phyloP scores from a whole-genome alignment of 2,329 filamentous ascomycete genomes.

The Mycosphaerella sp. region DNA sequence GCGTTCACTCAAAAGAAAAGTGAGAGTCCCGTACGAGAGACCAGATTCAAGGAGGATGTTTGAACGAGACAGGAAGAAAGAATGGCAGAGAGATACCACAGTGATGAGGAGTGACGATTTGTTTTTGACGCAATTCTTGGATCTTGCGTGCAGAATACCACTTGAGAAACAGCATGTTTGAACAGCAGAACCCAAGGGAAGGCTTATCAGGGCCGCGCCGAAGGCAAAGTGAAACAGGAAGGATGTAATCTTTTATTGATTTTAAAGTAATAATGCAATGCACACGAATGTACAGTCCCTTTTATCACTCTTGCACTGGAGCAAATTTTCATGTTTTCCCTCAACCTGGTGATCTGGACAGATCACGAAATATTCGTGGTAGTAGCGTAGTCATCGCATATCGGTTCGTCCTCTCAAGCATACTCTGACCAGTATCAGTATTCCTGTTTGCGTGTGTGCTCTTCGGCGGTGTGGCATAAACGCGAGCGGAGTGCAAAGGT shows the following conservation, averaged over 20 bases:
- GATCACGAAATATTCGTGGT: background rate
- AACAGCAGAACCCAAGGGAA: background rate
- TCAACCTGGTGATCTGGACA: background rate
- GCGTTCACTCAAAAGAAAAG: slow-evolving; percentile 35
- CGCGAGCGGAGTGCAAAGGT: background rate
- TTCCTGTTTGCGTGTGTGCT: background rate
- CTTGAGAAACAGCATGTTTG: background rate
- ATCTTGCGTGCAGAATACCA: slow-evolving; percentile 6
- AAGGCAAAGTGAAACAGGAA: background rate
- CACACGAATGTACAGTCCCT: background rate
- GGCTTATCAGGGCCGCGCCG: background rate
- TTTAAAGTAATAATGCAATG: background rate
- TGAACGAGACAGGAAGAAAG: slow-evolving; percentile 20
- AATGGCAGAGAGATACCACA: background rate
- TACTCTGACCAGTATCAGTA: background rate
- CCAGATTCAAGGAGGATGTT: slow-evolving; percentile 55
- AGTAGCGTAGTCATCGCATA: background rate
- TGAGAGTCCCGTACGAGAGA: slow-evolving; percentile 45
- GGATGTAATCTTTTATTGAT: background rate
- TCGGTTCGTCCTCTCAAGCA: background rate
- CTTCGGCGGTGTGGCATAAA: background rate
- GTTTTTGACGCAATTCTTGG: background rate
- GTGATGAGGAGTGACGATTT: background rate
- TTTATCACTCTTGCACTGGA: background rate
- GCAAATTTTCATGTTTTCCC: background rate